phyloP scores from a whole-genome alignment of 495 filamentous ascomycete genomes.

The Penicillium bovifimosum region DNA sequence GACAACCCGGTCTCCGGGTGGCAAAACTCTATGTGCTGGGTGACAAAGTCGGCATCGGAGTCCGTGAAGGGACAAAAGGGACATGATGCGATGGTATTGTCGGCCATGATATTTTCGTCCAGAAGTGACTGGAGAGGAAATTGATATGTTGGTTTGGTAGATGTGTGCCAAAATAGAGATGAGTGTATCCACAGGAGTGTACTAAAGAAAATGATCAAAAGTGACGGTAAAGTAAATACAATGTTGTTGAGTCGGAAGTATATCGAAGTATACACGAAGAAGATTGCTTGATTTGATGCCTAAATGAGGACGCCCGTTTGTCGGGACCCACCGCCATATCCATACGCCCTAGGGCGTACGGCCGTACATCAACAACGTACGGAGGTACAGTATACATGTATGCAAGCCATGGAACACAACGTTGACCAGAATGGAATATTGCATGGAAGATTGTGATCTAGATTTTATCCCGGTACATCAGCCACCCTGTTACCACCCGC shows the following conservation, averaged over 20 bases:
- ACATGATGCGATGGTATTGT: constrained; percentile 29
- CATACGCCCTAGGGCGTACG: too few species aligned
- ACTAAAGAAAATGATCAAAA: not conserved
- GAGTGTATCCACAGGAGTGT: not conserved
- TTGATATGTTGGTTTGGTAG: not conserved
- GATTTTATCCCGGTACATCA: too few species aligned
- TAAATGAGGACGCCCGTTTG: not conserved
- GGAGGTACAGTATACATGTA: too few species aligned
- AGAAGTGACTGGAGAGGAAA: not conserved
- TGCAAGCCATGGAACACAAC: too few species aligned
- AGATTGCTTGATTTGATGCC: not conserved
- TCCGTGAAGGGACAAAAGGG: constrained; percentile 54
- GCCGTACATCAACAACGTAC: too few species aligned
- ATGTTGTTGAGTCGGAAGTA: not conserved
- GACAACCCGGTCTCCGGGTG: constrained; percentile 44
- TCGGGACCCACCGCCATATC: not conserved
- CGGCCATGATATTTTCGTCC: constrained; percentile 18
- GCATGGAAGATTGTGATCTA: too few species aligned
- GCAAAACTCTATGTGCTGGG: constrained; percentile 51
- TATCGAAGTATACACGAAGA: not conserved
- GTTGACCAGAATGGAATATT: too few species aligned
- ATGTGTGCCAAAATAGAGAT: not conserved
- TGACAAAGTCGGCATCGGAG: constrained; percentile 41
- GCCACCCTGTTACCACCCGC: too few species aligned
- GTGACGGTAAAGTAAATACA: not conserved